phyloP scores from a whole-genome alignment of 78 protist genomes.

The Polysphondylium violaceum region DNA sequence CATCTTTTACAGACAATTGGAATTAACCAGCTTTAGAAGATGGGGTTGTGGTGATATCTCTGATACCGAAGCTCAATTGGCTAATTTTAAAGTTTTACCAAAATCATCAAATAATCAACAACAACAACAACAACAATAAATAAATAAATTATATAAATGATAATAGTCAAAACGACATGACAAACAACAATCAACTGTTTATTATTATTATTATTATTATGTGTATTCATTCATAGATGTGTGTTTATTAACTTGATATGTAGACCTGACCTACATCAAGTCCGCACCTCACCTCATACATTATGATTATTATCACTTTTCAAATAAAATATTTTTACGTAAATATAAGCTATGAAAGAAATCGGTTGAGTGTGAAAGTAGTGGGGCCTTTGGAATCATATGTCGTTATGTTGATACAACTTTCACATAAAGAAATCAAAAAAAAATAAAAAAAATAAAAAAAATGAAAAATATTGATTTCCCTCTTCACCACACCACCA shows the following conservation, averaged over 20 bases:
- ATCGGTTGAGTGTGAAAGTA: background rate
- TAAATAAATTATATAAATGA: background rate
- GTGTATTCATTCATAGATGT: too few relatives aligned
- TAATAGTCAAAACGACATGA: background rate
- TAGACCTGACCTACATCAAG: too few relatives aligned
- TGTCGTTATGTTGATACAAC: background rate
- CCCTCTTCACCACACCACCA: background rate
- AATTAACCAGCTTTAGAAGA: conserved; percentile 27
- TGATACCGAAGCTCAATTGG: conserved; percentile 69
- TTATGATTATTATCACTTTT: too few relatives aligned
- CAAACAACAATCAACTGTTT: background rate
- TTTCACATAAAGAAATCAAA: background rate
- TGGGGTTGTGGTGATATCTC: conserved; percentile 44
- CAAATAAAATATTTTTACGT: too few relatives aligned
- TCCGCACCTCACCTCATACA: background rate
- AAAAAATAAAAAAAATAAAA: background rate
- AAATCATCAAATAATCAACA: background rate
- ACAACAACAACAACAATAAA: background rate
- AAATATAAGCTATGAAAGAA: too few relatives aligned
- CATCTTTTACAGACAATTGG: conserved; percentile 49
- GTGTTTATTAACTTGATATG: too few relatives aligned
- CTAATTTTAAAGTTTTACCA: background rate
- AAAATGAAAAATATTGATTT: background rate
- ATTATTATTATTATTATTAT: too few relatives aligned
- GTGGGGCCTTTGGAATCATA: background rate